phyloP scores from a whole-genome alignment of 805 yeast species.

The Spathaspora passalidarum region DNA sequence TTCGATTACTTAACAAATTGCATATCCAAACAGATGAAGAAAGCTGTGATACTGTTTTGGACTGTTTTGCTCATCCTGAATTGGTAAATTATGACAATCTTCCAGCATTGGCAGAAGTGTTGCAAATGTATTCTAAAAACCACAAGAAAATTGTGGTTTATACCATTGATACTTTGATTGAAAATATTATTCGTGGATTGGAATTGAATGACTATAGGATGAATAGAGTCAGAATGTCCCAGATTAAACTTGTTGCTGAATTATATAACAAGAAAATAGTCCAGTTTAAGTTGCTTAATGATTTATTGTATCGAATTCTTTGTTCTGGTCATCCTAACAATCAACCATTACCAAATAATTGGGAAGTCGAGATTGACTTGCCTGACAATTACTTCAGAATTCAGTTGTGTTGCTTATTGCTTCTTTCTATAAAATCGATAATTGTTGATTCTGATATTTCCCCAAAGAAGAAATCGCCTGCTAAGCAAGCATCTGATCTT shows the following conservation, averaged over 20 bases:
- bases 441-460: slow-evolving; percentile 6
- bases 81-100: slow-evolving; percentile 58
- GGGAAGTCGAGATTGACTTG: slow-evolving; percentile 48
- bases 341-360: slow-evolving; percentile 50
- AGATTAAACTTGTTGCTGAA: slow-evolving; percentile 58
- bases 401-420: slow-evolving; percentile 42
- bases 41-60: slow-evolving; percentile 26
- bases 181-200: slow-evolving; percentile 60
- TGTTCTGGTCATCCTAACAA: slow-evolving; percentile 64
- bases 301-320: slow-evolving; percentile 53
- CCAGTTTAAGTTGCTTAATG: slow-evolving; percentile 43
- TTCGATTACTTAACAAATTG: slow-evolving; percentile 36
- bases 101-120: slow-evolving; percentile 44
- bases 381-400: slow-evolving; percentile 72
- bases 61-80: slow-evolving; percentile 58
- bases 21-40: slow-evolving; percentile 45
- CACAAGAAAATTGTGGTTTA: slow-evolving; percentile 40
- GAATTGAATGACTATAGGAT: slow-evolving; percentile 59
- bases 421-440: slow-evolving; percentile 16
- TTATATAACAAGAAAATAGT: slow-evolving; percentile 50
- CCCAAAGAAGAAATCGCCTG: slow-evolving; percentile 4
- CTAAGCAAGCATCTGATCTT: background rate
- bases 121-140: slow-evolving; percentile 25
- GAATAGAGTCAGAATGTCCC: slow-evolving; percentile 61
- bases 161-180: slow-evolving; percentile 62